A percentile compares a stretch with the other conserved stretches of the same genome.
phyloP scores from a whole-genome alignment of 352 stramenopile species.

The Pythium coloratum region DNA sequence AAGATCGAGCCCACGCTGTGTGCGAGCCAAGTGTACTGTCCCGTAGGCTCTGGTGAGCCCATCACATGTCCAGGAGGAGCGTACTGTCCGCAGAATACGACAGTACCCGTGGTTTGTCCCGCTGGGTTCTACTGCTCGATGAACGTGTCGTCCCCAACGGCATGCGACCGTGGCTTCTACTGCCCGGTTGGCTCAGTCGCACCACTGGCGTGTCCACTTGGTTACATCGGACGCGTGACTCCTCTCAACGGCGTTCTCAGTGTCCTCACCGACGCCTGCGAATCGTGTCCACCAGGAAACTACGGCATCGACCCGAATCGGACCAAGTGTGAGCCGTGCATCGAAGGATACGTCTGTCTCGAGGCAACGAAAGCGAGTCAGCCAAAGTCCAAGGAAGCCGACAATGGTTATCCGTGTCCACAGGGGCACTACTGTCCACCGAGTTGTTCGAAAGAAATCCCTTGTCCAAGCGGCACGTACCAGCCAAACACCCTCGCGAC shows the following conservation, averaged over 20 bases:
- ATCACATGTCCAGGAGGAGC: constrained; percentile 57
- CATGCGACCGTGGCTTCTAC: constrained; percentile 66
- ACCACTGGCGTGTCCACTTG: constrained; percentile 75
- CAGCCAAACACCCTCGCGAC: constrained; percentile 46
- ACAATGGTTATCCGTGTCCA: constrained; percentile 87
- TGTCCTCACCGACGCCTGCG: constrained; percentile 55
- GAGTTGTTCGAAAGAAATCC: constrained; percentile 47
- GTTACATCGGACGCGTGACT: constrained; percentile 62
- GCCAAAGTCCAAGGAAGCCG: constrained; percentile 48
- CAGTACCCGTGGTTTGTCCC: constrained; percentile 50
- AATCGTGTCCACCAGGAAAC: constrained; percentile 72
- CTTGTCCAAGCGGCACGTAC: constrained; percentile 81
- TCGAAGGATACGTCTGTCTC: constrained; percentile 86
- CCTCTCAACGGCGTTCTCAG: constrained; percentile 52
- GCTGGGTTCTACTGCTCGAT: constrained; percentile 76
- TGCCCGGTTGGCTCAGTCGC: constrained; percentile 54
- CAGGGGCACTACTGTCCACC: constrained; percentile 73
- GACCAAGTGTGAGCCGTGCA: constrained; percentile 63
- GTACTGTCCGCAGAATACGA: constrained; percentile 81
- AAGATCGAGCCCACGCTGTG: constrained; percentile 55
- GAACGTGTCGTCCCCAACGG: constrained; percentile 29
- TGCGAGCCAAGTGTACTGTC: constrained; percentile 58
- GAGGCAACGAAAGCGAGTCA: constrained; percentile 58
- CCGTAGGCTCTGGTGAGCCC: constrained; percentile 44
- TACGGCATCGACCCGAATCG: constrained; percentile 83